A percentile compares a stretch with the other conserved stretches of the same genome.
phyloP scores from a whole-genome alignment of 345 rosid species.

The Euphorbia peplus region DNA sequence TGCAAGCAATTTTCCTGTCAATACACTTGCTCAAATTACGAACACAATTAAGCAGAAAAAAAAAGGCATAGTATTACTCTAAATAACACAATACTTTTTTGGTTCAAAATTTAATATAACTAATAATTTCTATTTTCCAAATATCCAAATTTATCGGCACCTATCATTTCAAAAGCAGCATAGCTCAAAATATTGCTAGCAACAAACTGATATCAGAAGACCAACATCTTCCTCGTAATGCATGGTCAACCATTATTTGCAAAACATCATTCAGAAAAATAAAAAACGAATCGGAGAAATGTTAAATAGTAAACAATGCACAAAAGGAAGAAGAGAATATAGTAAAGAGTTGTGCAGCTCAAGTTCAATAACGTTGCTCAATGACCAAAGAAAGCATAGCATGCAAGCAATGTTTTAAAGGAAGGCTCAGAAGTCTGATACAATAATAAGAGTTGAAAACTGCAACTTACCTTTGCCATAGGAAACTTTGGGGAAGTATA shows the following conservation, averaged over 20 bases:
- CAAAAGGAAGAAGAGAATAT: background rate
- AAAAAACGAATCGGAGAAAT: background rate
- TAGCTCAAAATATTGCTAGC: background rate
- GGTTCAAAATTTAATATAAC: background rate
- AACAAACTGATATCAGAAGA: background rate
- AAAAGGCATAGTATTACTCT: background rate
- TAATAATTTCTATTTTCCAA: background rate
- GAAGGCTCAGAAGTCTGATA: background rate
- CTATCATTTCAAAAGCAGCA: background rate
- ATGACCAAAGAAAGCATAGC: background rate
- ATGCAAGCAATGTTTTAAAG: background rate
- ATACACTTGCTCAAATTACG: conserved; percentile 6
- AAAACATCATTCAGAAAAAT: background rate
- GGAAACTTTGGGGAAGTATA: conserved; percentile 82
- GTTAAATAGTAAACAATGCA: background rate
- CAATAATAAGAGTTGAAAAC: background rate
- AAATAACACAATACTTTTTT: background rate
- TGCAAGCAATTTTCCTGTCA: conserved; percentile 77
- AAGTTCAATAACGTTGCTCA: background rate
- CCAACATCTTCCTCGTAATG: background rate
- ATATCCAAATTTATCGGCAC: background rate
- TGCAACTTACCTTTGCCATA: conserved; percentile 65
- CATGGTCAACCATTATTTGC: background rate
- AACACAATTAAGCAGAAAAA: background rate
- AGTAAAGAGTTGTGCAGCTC: background rate